phyloP scores from a whole-genome alignment of 2,329 filamentous ascomycete genomes.

The Beauveria asiatica region DNA sequence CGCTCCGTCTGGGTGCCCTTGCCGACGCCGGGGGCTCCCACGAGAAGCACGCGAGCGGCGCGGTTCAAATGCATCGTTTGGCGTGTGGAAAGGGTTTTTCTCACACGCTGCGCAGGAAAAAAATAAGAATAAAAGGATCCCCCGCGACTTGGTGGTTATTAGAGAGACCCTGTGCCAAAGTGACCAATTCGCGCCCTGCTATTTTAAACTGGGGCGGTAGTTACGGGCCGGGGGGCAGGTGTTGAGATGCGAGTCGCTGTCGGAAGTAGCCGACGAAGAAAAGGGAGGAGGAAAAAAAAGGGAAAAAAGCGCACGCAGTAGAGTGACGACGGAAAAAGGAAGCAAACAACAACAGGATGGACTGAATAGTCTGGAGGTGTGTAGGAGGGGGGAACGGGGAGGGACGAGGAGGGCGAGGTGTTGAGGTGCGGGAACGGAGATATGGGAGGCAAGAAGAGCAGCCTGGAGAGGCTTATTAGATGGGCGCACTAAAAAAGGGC shows the following conservation, averaged over 20 bases:
- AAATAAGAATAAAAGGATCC: neutral
- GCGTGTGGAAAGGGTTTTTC: neutral
- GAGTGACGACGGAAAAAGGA: neutral
- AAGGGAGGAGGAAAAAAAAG: neutral
- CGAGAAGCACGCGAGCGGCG: slow-evolving; percentile 87
- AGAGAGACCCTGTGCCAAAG: neutral
- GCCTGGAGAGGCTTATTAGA: neutral
- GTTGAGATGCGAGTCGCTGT: neutral
- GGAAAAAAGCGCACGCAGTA: neutral
- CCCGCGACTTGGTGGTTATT: neutral
- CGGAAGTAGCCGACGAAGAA: neutral
- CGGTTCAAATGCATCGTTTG: slow-evolving; percentile 55
- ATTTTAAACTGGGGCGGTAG: slow-evolving; percentile 7
- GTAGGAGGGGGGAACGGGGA: neutral
- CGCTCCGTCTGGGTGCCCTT: slow-evolving; percentile 95
- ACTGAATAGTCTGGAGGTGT: neutral
- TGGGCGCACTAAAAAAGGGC: neutral
- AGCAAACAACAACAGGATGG: neutral
- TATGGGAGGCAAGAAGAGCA: neutral
- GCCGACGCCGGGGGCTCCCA: slow-evolving; percentile 92
- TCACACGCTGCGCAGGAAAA: neutral
- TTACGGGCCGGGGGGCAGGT: neutral
- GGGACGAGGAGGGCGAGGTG: slow-evolving; percentile 1
- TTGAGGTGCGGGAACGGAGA: slow-evolving; percentile 10
- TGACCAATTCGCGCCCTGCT: neutral